Conservation (phyloP, 2,329 filamentous ascomycete genomes). For the Macrophomina tecta region DNA sequence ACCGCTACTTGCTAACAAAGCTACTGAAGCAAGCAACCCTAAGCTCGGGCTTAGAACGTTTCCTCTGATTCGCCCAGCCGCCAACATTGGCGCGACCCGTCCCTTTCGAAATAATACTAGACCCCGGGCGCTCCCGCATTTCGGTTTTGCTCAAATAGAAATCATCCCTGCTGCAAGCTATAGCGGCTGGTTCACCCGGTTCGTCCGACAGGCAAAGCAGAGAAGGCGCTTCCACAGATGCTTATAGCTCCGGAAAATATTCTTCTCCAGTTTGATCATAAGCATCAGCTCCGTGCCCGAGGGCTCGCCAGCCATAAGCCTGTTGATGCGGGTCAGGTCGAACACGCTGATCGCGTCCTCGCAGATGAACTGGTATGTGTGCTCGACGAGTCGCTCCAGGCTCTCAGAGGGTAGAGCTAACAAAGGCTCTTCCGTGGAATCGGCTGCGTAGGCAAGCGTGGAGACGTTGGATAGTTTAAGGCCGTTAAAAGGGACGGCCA, state of each 20-base stretch:
- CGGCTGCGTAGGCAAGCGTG: background rate
- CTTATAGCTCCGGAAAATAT: constrained; percentile 30
- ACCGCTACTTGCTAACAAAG: no score
- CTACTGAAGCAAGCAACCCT: no score
- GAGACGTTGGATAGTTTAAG: background rate
- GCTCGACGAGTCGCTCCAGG: constrained; percentile 25
- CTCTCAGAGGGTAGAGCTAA: background rate
- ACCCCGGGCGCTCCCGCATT: no score
- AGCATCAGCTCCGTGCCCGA: constrained; percentile 19
- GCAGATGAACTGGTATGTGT: constrained; percentile 23
- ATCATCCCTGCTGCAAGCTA: no score
- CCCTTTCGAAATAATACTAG: no score
- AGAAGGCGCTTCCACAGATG: constrained; percentile 32
- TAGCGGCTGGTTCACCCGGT: background rate
- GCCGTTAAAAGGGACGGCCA: background rate
- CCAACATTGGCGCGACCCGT: no score
- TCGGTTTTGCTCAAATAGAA: no score
- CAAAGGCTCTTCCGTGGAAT: background rate
- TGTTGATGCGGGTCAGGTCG: constrained; percentile 30
- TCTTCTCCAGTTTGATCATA: constrained; percentile 31
- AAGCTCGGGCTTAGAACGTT: no score
- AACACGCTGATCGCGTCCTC: constrained; percentile 31
- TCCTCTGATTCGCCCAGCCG: no score
- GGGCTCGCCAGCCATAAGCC: constrained; percentile 26
- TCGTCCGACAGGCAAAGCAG: constrained; percentile 30